Base-by-base conservation (phyloP, 495 filamentous ascomycete species). In the Penicillium cataractarum region DNA sequence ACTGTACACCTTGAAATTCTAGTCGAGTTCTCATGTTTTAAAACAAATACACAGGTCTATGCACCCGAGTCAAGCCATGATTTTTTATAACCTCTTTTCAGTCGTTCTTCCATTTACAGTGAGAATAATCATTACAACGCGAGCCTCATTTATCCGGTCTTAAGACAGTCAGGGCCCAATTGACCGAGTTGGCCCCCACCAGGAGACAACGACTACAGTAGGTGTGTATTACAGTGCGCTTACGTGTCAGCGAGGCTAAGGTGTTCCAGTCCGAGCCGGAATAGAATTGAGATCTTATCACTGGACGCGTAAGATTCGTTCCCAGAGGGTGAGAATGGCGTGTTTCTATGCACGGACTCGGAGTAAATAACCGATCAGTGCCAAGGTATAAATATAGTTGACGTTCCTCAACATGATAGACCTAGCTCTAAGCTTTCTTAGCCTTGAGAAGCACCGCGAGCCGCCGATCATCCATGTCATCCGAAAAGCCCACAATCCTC, bases 401-500 rank as follows among this genome's bases (percentile, higher is more conserved):
- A n/a, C n/a, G n/a, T n/a, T n/a, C n/a, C n/a, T n/a, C n/a, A n/a
- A n/a, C n/a, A n/a, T n/a, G n/a, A n/a, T n/a, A n/a, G n/a, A n/a
- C n/a, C n/a, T n/a, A 37, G 35, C 13, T 37, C 35, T 4, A 37
- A 44, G 12, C 3, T 21, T 21, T 9, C n/a, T 44, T 21, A n/a
- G n/a, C n/a, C n/a, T n/a, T n/a, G n/a, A n/a, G n/a, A n/a, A n/a
- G n/a, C n/a, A n/a, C n/a, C n/a, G n/a, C n/a, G n/a, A n/a, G n/a
- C n/a, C 48, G 13, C 10, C 1, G n/a, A 13, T 15, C 40, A 24
- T 22, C 2, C 32, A 63, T 63, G 61, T 53, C 61, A 13, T 32
- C 59, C 40, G 48, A 50, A 22, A 76, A 74, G 39, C 78, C 76
- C 0, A 67, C 71, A 9, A 71, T 81, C 21, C 50, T 80, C 42